These are phyloP conservation scores for Venturiaceae sp. DNA, from an alignment of 2,329 filamentous ascomycete genomes.

Conservation along the genomic window DNA sequence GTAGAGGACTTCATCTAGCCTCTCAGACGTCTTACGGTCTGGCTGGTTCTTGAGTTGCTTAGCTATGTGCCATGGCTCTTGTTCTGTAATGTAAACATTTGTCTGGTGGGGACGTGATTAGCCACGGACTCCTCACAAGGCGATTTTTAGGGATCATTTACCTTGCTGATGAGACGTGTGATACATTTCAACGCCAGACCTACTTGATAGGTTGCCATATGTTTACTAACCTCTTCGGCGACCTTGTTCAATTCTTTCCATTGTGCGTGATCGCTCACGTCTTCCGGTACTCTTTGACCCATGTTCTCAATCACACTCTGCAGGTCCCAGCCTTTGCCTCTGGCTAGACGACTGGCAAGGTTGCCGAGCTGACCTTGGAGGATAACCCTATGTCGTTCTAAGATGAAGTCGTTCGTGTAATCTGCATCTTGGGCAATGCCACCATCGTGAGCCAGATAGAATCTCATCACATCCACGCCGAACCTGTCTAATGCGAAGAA, in stretches of 20 bases:
- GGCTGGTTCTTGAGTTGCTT: slow-evolving; percentile 18
- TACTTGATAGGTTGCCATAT: slow-evolving; percentile 57
- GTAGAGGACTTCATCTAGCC: slow-evolving; percentile 54
- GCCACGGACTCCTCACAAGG: not conserved
- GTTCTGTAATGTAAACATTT: slow-evolving; percentile 56
- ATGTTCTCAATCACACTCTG: slow-evolving; percentile 41
- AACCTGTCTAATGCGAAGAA: slow-evolving; percentile 86
- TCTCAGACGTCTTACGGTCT: slow-evolving; percentile 22
- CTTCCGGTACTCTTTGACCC: slow-evolving; percentile 17
- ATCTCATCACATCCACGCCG: slow-evolving; percentile 79
- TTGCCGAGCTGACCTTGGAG: slow-evolving; percentile 76
- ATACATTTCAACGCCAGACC: slow-evolving; percentile 56
- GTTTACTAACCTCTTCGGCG: slow-evolving; percentile 31
- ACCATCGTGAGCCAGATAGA: slow-evolving; percentile 75
- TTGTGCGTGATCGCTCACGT: slow-evolving; percentile 24
- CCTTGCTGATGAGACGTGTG: slow-evolving; percentile 52
- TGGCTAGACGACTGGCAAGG: slow-evolving; percentile 59
- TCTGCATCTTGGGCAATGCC: slow-evolving; percentile 68
- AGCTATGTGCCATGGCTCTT: slow-evolving; percentile 53
- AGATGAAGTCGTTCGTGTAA: slow-evolving; percentile 73
- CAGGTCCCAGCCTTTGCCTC: slow-evolving; percentile 60
- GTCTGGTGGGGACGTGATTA: slow-evolving; percentile 33
- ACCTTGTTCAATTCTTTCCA: slow-evolving; percentile 31
- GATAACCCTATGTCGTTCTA: slow-evolving; percentile 67
- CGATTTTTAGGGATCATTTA: slow-evolving; percentile 23